Evolutionary conservation across 1,139 yeast genomes (phyloP).

Genomic region (Hansenula sp.): DNA sequence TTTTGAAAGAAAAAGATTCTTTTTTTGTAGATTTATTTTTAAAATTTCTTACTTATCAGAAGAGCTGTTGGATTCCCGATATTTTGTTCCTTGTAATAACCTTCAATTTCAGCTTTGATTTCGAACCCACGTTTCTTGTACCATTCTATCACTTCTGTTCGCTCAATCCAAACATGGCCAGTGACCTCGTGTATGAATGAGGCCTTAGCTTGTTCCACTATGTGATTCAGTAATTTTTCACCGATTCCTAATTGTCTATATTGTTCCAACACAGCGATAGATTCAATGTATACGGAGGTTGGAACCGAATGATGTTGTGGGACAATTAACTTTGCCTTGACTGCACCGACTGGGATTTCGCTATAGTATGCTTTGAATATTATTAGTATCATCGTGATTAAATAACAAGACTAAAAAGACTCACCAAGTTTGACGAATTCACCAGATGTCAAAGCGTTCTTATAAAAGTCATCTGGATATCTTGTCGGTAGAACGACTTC

Average conservation of each 20-base stretch:
- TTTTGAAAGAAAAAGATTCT: too few species aligned
- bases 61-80: slow-evolving; percentile 44
- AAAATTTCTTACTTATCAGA: slow-evolving; percentile 30
- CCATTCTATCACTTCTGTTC: slow-evolving; percentile 48
- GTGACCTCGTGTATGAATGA: slow-evolving; percentile 51
- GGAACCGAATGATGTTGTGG: slow-evolving; percentile 40
- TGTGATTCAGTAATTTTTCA: slow-evolving; percentile 47
- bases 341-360: slow-evolving; percentile 71
- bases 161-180: slow-evolving; percentile 56
- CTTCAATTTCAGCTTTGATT: slow-evolving; percentile 36
- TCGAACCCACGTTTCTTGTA: slow-evolving; percentile 51
- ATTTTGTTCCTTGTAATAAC: slow-evolving; percentile 50
- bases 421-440: slow-evolving; percentile 28
- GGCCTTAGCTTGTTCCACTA: slow-evolving; percentile 51
- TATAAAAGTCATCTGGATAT: slow-evolving; percentile 44
- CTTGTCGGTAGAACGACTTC: slow-evolving; percentile 37
- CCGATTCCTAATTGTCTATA: slow-evolving; percentile 66
- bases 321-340: slow-evolving; percentile 47
- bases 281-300: slow-evolving; percentile 56
- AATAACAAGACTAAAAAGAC: slow-evolving; percentile 14
- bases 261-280: slow-evolving; percentile 59
- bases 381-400: slow-evolving; percentile 14
- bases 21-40: slow-evolving; percentile 1
- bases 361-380: slow-evolving; percentile 48
- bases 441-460: slow-evolving; percentile 31